phyloP scores from a whole-genome alignment of 169 alveolate genomes.

The Eimeria maxima region DNA sequence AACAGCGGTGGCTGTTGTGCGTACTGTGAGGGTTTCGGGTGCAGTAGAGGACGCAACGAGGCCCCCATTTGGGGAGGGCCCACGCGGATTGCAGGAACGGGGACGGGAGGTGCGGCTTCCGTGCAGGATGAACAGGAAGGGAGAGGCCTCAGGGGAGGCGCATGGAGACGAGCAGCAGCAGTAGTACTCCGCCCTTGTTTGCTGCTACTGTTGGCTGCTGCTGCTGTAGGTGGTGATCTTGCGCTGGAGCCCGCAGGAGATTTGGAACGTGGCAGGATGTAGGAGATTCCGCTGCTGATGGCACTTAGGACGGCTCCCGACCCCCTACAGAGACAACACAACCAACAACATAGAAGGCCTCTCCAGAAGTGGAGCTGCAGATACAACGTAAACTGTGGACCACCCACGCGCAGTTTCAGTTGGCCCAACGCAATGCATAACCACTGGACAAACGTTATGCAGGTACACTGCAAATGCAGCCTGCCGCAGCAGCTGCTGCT shows the following conservation, averaged over 20 bases:
- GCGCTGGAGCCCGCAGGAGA: background rate
- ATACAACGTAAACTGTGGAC: background rate
- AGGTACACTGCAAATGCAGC: background rate
- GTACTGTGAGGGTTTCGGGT: background rate
- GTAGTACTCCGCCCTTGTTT: background rate
- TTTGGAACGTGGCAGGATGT: conserved; percentile 34
- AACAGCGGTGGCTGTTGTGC: no score
- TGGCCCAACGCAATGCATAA: background rate
- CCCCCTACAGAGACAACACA: background rate
- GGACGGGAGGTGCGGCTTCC: background rate
- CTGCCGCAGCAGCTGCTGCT: background rate
- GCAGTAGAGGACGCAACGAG: conserved; percentile 47
- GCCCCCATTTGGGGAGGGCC: conserved; percentile 52
- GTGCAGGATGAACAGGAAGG: background rate
- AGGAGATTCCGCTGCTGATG: conserved; percentile 56
- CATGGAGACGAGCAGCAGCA: background rate
- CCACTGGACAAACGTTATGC: no score
- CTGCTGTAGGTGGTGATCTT: background rate
- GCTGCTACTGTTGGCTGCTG: conserved; percentile 16
- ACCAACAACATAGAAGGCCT: background rate
- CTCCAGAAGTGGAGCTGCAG: background rate
- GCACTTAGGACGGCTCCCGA: conserved; percentile 44
- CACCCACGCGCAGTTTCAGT: background rate
- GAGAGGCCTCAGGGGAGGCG: background rate
- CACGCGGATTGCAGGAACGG: conserved; percentile 41